phyloP scores from a whole-genome alignment of 805 yeast genomes.

The Hermanozyma aechmeae region DNA sequence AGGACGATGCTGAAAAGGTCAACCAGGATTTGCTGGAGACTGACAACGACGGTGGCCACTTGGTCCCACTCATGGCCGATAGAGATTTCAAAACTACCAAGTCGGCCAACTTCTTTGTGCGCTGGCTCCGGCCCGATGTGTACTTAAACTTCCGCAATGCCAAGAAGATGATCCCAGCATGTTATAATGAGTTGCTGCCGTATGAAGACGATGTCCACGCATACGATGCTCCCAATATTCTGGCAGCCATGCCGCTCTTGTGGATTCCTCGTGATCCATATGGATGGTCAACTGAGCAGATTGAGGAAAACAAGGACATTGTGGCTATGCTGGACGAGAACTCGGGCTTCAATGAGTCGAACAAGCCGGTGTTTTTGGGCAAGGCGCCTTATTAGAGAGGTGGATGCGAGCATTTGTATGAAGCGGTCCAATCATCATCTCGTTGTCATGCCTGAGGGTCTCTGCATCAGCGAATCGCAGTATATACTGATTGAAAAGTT shows the following conservation, averaged over 20 bases:
- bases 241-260: slow-evolving; percentile 59
- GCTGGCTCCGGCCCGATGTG: slow-evolving; percentile 51
- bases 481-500: too few species aligned
- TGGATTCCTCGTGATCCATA: slow-evolving; percentile 91
- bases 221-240: slow-evolving; percentile 67
- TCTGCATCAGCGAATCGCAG: too few species aligned
- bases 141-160: slow-evolving; percentile 37
- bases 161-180: slow-evolving; percentile 24
- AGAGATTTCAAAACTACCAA: slow-evolving; percentile 37
- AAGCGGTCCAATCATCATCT: too few species aligned
- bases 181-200: slow-evolving; percentile 27
- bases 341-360: slow-evolving; percentile 40
- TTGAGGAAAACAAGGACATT: slow-evolving; percentile 43
- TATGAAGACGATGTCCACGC: slow-evolving; percentile 49
- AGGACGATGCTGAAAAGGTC: slow-evolving; percentile 11
- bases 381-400: slow-evolving; percentile 24
- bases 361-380: slow-evolving; percentile 22
- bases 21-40: slow-evolving; percentile 11
- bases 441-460: too few species aligned
- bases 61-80: slow-evolving; percentile 64
- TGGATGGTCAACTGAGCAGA: slow-evolving; percentile 64
- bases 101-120: slow-evolving; percentile 35
- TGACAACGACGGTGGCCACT: slow-evolving; percentile 6
- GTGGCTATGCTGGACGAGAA: slow-evolving; percentile 62
- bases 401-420: too few species aligned